Conservation (phyloP, 352 stramenopile genomes). For the Globisporangium carolinianum region DNA sequence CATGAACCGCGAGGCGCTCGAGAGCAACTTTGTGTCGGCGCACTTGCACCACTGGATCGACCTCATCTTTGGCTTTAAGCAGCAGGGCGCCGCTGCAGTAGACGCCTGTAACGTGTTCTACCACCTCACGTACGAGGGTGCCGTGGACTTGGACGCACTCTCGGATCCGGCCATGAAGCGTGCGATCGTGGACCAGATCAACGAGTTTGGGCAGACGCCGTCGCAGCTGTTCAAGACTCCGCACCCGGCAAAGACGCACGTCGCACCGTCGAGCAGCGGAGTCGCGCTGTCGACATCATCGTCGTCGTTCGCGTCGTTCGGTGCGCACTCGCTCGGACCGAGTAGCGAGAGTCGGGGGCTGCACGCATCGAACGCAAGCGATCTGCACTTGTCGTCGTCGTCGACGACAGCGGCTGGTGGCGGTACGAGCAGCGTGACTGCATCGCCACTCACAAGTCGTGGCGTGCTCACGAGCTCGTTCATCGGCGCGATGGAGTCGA, state of each 20-base stretch:
- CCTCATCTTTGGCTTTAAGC: slow-evolving; percentile 96
- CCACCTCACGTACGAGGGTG: slow-evolving; percentile 96
- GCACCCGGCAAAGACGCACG: slow-evolving; percentile 41
- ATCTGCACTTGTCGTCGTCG: neutral
- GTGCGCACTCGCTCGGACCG: slow-evolving; percentile 1
- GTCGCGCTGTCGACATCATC: neutral
- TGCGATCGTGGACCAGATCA: slow-evolving; percentile 94
- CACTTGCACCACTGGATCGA: slow-evolving; percentile 98
- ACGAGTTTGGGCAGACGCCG: slow-evolving; percentile 97
- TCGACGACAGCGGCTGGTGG: slow-evolving; percentile 1
- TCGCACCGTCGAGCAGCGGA: neutral
- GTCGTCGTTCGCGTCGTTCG: neutral
- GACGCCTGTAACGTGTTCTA: slow-evolving; percentile 97
- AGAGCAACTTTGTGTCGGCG: slow-evolving; percentile 93
- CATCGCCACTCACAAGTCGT: slow-evolving; percentile 22
- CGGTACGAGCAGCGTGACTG: slow-evolving; percentile 3
- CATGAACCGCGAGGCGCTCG: slow-evolving; percentile 92
- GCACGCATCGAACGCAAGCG: neutral
- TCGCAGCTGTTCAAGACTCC: slow-evolving; percentile 89
- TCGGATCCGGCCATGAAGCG: slow-evolving; percentile 47
- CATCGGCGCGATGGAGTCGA: slow-evolving; percentile 37
- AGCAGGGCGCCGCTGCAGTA: slow-evolving; percentile 91
- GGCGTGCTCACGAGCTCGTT: slow-evolving; percentile 45
- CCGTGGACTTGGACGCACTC: slow-evolving; percentile 92
- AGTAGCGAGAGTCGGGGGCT: neutral